phyloP scores from a whole-genome alignment of 2,329 filamentous ascomycete species.

The Fusarium domesticum region DNA sequence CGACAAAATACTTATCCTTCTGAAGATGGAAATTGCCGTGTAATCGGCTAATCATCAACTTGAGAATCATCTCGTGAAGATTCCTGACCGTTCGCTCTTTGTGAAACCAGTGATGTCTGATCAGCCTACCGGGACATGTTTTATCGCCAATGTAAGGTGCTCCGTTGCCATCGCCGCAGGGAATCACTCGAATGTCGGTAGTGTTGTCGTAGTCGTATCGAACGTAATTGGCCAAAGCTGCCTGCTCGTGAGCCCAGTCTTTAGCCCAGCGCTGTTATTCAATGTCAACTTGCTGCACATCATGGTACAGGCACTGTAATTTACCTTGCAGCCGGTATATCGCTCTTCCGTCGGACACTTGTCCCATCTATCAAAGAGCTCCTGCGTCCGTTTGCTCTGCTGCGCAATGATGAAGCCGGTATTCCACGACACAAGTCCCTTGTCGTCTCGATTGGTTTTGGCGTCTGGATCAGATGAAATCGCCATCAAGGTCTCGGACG shows the following conservation, averaged over 20 bases:
- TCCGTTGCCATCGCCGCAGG: slow-evolving; percentile 28
- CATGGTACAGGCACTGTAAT: background rate
- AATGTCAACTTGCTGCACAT: background rate
- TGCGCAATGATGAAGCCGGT: slow-evolving; percentile 24
- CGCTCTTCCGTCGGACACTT: background rate
- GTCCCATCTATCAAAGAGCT: slow-evolving; percentile 19
- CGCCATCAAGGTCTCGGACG: slow-evolving; percentile 39
- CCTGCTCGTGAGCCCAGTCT: slow-evolving; percentile 31
- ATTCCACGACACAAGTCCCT: slow-evolving; percentile 24
- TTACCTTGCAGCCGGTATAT: background rate
- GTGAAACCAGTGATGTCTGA: slow-evolving; percentile 28
- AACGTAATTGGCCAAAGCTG: slow-evolving; percentile 25
- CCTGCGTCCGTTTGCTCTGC: slow-evolving; percentile 22
- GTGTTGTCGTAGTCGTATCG: slow-evolving; percentile 26
- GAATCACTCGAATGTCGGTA: slow-evolving; percentile 20
- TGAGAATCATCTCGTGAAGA: slow-evolving; percentile 15
- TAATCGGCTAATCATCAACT: slow-evolving; percentile 14
- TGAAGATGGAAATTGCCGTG: slow-evolving; percentile 16
- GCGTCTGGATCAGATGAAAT: slow-evolving; percentile 45
- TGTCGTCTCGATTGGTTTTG: slow-evolving; percentile 36
- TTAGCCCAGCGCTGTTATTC: slow-evolving; percentile 20
- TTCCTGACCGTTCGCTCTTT: slow-evolving; percentile 17
- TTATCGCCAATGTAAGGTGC: slow-evolving; percentile 22
- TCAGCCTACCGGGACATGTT: slow-evolving; percentile 23
- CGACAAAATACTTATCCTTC: slow-evolving; percentile 11